Evolutionary conservation across 345 rosid species (phyloP), one percentile per base, ranked within the genome.

Genomic region (Arabidopsis thaliana): DNA sequence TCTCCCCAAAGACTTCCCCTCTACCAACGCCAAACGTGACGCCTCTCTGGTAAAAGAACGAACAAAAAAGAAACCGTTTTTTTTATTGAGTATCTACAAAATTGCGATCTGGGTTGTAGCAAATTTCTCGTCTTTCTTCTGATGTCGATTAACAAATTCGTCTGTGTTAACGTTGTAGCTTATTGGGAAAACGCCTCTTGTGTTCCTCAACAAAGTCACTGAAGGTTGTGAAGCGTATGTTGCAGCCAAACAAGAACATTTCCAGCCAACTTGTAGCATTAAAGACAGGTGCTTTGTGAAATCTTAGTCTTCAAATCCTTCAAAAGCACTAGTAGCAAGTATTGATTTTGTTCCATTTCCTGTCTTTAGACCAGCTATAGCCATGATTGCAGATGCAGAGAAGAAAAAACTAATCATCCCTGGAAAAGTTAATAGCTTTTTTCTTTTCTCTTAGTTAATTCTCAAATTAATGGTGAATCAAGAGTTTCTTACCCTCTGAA

Each of bases 211-310:
- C 84, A 90, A 79, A 85, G 92, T 95, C 32, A 84, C 87, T 10
- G 90, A 95, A 84, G 99, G 96, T 32, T 91, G 97, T 75, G 96
- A 86, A 80, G 99, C 97, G 34, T 95, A 84, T 62, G 77, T 95
- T 23, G 97, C 93, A 12, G 97, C 80, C 37, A 91, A 95, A 79
- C 97, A 95, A 82, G 97, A 95, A 71, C 93, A 91, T 92, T 80
- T 91, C 75, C 97, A 91, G 49, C 99, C 99, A 32, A 91, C 97
- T 58, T 65, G 93, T 48, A 95, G 99, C 79, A 65, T 95, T 82
- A 95, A 95, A 80, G 99, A 95, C 96, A 87, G 99, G 97, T 85
- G 22, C 49, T 56, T 56, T 30, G 13, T n/a, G 2, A 34, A 14
- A 11, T 22, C 59, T 36, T 0, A 32, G 5, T 71, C 48, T 49